Conservation (phyloP, 1,139 yeast species). For the Sugiyamaella grinbergsii region DNA sequence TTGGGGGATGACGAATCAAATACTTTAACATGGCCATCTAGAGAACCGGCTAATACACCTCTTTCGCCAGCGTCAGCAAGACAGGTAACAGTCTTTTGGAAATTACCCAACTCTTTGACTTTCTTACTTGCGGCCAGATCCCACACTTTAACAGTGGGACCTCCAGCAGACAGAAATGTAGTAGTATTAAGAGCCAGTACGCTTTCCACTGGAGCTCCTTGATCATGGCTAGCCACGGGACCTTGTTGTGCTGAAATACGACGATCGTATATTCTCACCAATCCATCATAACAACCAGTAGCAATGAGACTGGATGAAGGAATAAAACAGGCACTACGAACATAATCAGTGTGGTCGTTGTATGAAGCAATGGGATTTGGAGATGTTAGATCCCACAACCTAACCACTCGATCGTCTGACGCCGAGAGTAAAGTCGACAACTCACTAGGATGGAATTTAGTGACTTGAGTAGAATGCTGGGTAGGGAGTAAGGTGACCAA, state of each 20-base stretch:
- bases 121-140: constrained; percentile 77
- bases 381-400: constrained; percentile 83
- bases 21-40: constrained; percentile 96
- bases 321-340: constrained; percentile 77
- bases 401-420: constrained; percentile 83
- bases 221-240: constrained; percentile 56
- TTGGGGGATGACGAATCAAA: constrained; percentile 73
- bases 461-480: constrained; percentile 86
- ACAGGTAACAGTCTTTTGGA: constrained; percentile 91
- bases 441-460: constrained; percentile 81
- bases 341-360: constrained; percentile 82
- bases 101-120: constrained; percentile 68
- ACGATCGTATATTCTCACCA: constrained; percentile 82
- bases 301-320: constrained; percentile 75
- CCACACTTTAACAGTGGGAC: constrained; percentile 87
- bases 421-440: constrained; percentile 80
- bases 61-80: constrained; percentile 64
- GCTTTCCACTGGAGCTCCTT: constrained; percentile 83
- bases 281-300: constrained; percentile 95
- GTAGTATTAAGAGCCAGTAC: constrained; percentile 81
- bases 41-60: constrained; percentile 86
- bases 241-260: constrained; percentile 51
- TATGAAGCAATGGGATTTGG: constrained; percentile 71
- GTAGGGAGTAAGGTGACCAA: constrained; percentile 81
- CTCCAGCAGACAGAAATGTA: constrained; percentile 77